Evolutionary conservation across 106 monocot species (phyloP).

Genomic region (Chionographis japonica): DNA sequence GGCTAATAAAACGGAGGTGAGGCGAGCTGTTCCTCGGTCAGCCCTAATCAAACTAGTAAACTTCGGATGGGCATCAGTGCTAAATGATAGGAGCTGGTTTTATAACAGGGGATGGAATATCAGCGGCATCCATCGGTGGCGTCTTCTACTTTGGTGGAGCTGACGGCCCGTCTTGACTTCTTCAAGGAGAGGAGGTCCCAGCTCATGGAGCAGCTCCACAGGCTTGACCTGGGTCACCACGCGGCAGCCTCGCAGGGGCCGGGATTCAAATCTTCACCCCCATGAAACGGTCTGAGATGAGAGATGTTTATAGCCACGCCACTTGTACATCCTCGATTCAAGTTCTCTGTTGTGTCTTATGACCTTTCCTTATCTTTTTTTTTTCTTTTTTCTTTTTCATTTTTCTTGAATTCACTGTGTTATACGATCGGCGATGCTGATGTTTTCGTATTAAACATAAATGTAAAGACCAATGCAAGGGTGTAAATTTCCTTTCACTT

Average conservation of each 20-base stretch:
- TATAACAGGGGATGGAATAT: constrained; percentile 41
- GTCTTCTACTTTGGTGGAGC: constrained; percentile 83
- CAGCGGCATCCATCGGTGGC: constrained; percentile 49
- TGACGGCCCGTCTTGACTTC: constrained; percentile 94
- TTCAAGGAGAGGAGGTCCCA: constrained; percentile 93
- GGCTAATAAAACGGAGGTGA: constrained; percentile 46
- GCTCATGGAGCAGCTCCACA: constrained; percentile 94
- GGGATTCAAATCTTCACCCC: constrained; percentile 55
- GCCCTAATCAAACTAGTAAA: no score
- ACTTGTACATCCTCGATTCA: constrained; percentile 24
- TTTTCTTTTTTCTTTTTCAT: neutral
- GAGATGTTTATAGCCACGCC: neutral
- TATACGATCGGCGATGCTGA: neutral
- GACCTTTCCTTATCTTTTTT: neutral
- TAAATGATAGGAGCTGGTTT: neutral
- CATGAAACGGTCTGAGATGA: constrained; percentile 71
- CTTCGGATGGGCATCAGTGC: no score
- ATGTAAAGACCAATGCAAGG: constrained; percentile 8
- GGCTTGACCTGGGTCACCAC: constrained; percentile 63
- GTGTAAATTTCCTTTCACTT: constrained; percentile 12
- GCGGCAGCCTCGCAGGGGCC: constrained; percentile 46
- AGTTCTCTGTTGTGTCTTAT: neutral
- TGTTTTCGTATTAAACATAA: neutral
- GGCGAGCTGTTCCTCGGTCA: neutral
- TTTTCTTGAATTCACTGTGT: neutral